These are phyloP conservation scores for Neolentinus lepideus DNA, from an alignment of 1,284 basidiomycete species.

Conservation along the genomic window DNA sequence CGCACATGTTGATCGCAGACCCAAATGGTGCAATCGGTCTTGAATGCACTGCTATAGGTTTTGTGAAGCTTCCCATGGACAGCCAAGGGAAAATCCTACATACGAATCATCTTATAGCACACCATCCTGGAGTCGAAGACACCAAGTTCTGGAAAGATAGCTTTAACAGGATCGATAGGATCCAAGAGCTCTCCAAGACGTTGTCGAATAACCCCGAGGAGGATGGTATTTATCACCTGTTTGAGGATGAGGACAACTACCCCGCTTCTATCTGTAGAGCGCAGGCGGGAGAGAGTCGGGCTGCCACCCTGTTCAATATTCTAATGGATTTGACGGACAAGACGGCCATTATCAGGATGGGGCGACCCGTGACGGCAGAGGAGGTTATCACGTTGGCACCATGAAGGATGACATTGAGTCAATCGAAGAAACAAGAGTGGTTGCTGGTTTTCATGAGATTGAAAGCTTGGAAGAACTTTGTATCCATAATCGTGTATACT, in stretches of 20 bases:
- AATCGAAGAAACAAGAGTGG: too few relatives aligned
- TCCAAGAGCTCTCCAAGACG: neutral
- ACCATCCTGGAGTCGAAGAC: neutral
- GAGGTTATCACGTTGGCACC: neutral
- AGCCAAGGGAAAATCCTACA: neutral
- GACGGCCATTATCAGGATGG: neutral
- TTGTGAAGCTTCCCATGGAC: neutral
- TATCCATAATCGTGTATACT: too few relatives aligned
- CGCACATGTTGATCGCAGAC: slow-evolving; percentile 1
- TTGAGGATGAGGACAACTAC: neutral
- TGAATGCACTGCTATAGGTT: neutral
- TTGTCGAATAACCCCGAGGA: neutral
- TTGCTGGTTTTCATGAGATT: too few relatives aligned
- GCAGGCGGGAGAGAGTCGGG: neutral
- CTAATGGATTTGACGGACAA: neutral
- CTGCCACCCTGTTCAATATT: slow-evolving; percentile 1
- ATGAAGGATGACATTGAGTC: neutral
- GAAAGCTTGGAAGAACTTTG: too few relatives aligned
- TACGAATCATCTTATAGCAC: neutral
- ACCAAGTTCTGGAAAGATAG: slow-evolving; percentile 2
- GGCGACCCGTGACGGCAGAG: neutral
- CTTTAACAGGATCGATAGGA: neutral
- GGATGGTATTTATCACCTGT: neutral
- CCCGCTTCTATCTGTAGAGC: neutral
- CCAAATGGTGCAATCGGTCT: neutral